phyloP scores from a whole-genome alignment of 2,329 filamentous ascomycete species.

The Pseudocercospora eumusae region DNA sequence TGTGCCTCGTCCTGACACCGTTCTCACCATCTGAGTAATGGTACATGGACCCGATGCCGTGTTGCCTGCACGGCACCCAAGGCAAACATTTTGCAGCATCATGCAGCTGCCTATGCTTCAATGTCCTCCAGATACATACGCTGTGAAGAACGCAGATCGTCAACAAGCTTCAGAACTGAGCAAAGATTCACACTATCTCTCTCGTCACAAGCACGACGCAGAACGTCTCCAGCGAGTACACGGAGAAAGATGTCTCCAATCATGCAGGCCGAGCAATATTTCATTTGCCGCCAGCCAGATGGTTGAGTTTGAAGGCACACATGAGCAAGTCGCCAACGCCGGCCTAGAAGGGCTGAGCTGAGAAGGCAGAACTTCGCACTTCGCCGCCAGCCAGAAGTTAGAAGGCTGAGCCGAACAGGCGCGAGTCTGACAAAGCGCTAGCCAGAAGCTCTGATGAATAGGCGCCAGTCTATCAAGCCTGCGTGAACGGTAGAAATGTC shows the following conservation, averaged over 20 bases:
- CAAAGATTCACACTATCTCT: background rate
- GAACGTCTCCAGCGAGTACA: background rate
- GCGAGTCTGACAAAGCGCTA: background rate
- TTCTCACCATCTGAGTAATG: background rate
- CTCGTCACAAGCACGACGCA: background rate
- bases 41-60: background rate
- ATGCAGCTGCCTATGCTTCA: background rate
- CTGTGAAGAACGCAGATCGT: background rate
- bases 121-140: background rate
- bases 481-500: background rate
- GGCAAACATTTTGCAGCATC: constrained; percentile 2
- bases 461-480: background rate
- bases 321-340: background rate
- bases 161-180: background rate
- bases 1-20: background rate
- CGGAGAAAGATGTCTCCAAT: background rate
- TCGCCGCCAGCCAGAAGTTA: background rate
- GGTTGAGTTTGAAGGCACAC: background rate
- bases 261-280: background rate
- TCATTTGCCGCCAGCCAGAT: background rate
- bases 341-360: background rate
- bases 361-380: background rate
- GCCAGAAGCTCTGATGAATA: background rate
- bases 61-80: constrained; percentile 4
- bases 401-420: background rate